A percentile compares a stretch with the other conserved stretches of the same genome.
phyloP scores from a whole-genome alignment of 306 rosid species.

The Cicer cuneatum region DNA sequence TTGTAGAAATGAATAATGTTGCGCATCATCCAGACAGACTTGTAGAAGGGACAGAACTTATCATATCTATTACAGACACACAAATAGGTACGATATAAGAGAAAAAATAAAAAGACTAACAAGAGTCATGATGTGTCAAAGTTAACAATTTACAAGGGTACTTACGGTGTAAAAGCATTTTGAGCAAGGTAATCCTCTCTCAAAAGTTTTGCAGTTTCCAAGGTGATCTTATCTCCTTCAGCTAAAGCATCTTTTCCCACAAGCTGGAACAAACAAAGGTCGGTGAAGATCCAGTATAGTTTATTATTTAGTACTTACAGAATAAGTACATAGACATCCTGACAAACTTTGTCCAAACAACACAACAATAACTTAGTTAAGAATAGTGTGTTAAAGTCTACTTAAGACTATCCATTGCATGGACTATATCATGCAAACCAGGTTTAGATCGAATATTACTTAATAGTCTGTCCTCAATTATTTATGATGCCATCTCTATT shows the following conservation, averaged over 20 bases:
- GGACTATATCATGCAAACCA: slow-evolving; percentile 29
- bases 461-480: slow-evolving; percentile 28
- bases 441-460: slow-evolving; percentile 9
- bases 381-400: slow-evolving; percentile 29
- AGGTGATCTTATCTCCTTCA: slow-evolving; percentile 94
- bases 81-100: slow-evolving; percentile 21
- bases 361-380: slow-evolving; percentile 35
- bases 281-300: slow-evolving; percentile 32
- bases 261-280: slow-evolving; percentile 64
- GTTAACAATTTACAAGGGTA: slow-evolving; percentile 36
- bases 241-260: slow-evolving; percentile 99
- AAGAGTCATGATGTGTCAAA: slow-evolving; percentile 16
- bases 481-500: slow-evolving; percentile 24
- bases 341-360: slow-evolving; percentile 32
- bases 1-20: slow-evolving; percentile 96
- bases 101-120: slow-evolving; percentile 23
- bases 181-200: slow-evolving; percentile 99
- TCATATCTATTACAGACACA: slow-evolving; percentile 72
- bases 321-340: slow-evolving; percentile 15
- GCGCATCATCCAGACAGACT: slow-evolving; percentile 99
- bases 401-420: slow-evolving; percentile 8
- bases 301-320: slow-evolving; percentile 20
- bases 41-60: slow-evolving; percentile 99
- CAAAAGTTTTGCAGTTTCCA: slow-evolving; percentile 98
- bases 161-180: slow-evolving; percentile 99